Evolutionary conservation across 441 rosid genomes (phyloP).

Genomic region (Populus hybrid): DNA sequence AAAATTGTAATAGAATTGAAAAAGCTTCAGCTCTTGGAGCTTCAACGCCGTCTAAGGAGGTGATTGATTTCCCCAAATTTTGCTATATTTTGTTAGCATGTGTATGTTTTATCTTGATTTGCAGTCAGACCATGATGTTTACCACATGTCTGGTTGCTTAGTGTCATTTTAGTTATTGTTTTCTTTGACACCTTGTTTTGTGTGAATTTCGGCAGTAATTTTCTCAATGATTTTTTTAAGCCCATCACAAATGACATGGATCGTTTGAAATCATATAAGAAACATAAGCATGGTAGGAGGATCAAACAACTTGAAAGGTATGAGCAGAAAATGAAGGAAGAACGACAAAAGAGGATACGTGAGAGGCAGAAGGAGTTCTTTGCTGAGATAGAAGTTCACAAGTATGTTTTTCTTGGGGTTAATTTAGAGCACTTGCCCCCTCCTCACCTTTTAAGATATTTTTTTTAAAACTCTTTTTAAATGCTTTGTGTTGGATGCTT

Average conservation of each 20-base stretch:
- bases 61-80: constrained; percentile 25
- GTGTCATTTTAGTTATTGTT: not conserved
- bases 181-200: constrained; percentile 15
- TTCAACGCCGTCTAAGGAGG: constrained; percentile 86
- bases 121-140: not conserved
- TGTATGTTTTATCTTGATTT: constrained; percentile 8
- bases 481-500: not conserved
- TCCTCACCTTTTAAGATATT: constrained; percentile 4
- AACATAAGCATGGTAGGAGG: constrained; percentile 92
- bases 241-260: constrained; percentile 74
- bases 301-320: constrained; percentile 78
- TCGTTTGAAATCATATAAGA: constrained; percentile 70
- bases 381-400: constrained; percentile 88
- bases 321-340: constrained; percentile 95
- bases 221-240: constrained; percentile 75
- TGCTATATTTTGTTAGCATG: not conserved
- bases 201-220: constrained; percentile 53
- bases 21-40: constrained; percentile 78
- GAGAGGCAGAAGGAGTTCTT: constrained; percentile 98
- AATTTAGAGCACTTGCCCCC: not conserved
- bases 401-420: constrained; percentile 39
- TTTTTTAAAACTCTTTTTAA: not conserved
- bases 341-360: constrained; percentile 90
- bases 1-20: constrained; percentile 91
- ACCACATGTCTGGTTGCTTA: not conserved